phyloP scores from a whole-genome alignment of 2,329 filamentous ascomycete species.

The Colletotrichum lentis region DNA sequence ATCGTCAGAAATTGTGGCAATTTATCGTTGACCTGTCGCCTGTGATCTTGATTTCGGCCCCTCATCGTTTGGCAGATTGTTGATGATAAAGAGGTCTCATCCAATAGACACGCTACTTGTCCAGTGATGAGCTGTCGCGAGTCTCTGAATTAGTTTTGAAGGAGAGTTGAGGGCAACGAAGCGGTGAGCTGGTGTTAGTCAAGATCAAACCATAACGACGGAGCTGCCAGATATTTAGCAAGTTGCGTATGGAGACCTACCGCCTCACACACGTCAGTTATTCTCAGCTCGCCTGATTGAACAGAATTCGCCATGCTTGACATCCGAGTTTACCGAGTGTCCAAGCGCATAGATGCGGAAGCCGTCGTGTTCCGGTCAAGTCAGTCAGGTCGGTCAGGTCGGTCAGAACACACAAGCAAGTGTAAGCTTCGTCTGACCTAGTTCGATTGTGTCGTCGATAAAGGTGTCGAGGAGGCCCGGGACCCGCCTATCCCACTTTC shows the following conservation, averaged over 20 bases:
- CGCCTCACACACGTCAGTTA: not conserved
- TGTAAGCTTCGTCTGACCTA: not conserved
- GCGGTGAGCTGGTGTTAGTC: not conserved
- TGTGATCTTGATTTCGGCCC: not conserved
- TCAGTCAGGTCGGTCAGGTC: not conserved
- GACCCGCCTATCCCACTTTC: not conserved
- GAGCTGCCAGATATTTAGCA: not conserved
- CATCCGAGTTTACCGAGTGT: not conserved
- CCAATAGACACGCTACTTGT: not conserved
- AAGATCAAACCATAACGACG: conserved; percentile 8
- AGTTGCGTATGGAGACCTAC: not conserved
- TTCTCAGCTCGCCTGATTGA: not conserved
- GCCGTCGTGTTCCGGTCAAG: too few relatives aligned
- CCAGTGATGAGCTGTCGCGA: not conserved
- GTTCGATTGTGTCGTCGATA: not conserved
- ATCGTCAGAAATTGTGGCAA: not conserved
- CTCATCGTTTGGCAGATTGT: too few relatives aligned
- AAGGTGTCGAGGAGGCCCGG: not conserved
- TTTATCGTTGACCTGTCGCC: not conserved
- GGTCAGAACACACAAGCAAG: not conserved
- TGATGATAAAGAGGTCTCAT: not conserved
- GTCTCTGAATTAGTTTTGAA: too few relatives aligned
- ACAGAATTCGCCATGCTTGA: not conserved
- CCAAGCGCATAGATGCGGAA: not conserved
- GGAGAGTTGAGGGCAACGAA: not conserved